Percentiles rank a stretch among this genome's conserved stretches.
These are phyloP conservation scores for Chaetomium tenue DNA, from an alignment of 495 filamentous ascomycete genomes.

Conservation along the genomic window DNA sequence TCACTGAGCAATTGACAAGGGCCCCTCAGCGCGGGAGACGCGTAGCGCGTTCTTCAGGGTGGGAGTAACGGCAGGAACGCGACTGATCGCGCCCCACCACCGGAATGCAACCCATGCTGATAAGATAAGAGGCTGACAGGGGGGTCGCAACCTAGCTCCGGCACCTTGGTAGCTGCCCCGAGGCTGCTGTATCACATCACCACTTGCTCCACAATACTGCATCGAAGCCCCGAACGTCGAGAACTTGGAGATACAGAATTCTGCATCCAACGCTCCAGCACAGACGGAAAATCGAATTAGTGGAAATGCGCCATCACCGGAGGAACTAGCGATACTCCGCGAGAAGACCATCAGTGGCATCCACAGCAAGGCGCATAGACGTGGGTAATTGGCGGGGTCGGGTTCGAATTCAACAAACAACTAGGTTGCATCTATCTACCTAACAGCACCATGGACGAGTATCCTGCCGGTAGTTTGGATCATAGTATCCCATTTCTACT, in stretches of 20 bases:
- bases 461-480: slow-evolving; percentile 73
- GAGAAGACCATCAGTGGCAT: neutral
- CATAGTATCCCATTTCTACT: slow-evolving; percentile 80
- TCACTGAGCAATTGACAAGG: neutral
- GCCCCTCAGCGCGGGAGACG: neutral
- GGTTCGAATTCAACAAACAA: neutral
- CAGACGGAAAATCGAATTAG: neutral
- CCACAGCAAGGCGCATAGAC: neutral
- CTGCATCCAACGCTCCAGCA: no score
- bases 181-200: neutral
- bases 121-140: neutral
- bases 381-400: slow-evolving; percentile 4
- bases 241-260: neutral
- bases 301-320: neutral
- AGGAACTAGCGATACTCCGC: neutral
- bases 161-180: neutral
- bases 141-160: neutral
- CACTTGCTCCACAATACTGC: neutral
- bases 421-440: neutral
- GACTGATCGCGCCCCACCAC: slow-evolving; percentile 3
- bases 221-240: neutral
- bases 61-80: slow-evolving; percentile 3
- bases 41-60: neutral
- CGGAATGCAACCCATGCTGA: neutral
- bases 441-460: slow-evolving; percentile 71